Evolutionary conservation across 331 rosid species (phyloP).

Genomic region (Malus hybrid): DNA sequence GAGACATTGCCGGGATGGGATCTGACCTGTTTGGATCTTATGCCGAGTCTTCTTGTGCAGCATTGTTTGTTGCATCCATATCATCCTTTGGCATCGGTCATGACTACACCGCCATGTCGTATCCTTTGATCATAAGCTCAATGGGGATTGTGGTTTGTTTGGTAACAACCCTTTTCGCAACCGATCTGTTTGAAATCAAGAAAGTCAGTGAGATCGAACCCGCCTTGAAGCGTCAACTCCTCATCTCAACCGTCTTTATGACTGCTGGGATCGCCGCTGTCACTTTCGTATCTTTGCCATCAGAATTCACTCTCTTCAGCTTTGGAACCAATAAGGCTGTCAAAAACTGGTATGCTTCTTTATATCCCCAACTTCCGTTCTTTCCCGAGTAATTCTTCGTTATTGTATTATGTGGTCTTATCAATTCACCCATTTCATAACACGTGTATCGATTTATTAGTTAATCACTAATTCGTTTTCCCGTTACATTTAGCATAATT

Average conservation of each 20-base stretch:
- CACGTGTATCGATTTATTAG: neutral
- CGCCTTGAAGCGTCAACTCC: constrained; percentile 50
- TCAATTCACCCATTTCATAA: neutral
- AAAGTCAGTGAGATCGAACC: constrained; percentile 42
- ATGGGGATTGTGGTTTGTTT: constrained; percentile 65
- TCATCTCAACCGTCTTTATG: constrained; percentile 55
- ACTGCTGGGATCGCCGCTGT: constrained; percentile 52
- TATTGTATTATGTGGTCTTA: neutral
- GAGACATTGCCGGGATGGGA: constrained; percentile 81
- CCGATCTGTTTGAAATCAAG: constrained; percentile 51
- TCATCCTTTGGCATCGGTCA: constrained; percentile 56
- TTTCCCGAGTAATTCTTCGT: neutral
- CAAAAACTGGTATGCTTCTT: constrained; percentile 50
- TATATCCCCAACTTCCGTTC: neutral
- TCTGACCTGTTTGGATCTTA: constrained; percentile 69
- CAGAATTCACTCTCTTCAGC: constrained; percentile 56
- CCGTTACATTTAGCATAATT: too few relatives aligned
- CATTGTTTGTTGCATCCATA: constrained; percentile 67
- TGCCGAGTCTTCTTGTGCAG: constrained; percentile 71
- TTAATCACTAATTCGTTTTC: neutral
- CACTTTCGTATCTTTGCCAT: constrained; percentile 52
- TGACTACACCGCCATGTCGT: constrained; percentile 61
- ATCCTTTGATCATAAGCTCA: constrained; percentile 62
- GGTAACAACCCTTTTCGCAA: constrained; percentile 57
- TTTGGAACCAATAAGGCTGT: constrained; percentile 44